Evolutionary conservation across 805 yeast genomes (phyloP), one percentile per base, ranked within the genome.

Genomic region (Schizosaccharomyces lindneri): DNA sequence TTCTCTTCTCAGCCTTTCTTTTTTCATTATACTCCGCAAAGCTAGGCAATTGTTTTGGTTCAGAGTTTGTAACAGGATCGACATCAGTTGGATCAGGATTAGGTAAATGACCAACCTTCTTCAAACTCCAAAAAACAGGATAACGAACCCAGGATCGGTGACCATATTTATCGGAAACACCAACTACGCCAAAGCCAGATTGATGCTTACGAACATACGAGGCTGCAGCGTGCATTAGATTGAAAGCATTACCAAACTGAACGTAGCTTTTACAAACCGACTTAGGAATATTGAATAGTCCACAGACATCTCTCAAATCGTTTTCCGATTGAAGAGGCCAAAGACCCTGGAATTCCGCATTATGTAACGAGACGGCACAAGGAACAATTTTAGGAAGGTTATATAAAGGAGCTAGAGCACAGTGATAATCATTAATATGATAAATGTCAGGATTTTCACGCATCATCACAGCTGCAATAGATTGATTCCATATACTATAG

Each of bases 361-460:
- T 59, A 43, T 43, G 61, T 7, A 59, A 29, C 7, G 61, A 59
- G 15, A 59, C 21, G 4, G 55, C 48, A 43, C 48, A 43, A 4
- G 61, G 61, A 2, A 59, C 43, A 11, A 41, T 51, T n/a, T 9
- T n/a, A 1, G 61, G 61, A 29, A 59, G 61, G 21, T 36, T 39
- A 39, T 59, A 59, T 15, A 59, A 17, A 24, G 61, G 61, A 5
- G 61, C 61, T 15, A 59, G 32, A 17, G 61, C 61, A 5, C 61
- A 55, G n/a, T 59, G 61, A 29, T 59, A 59, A 27, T 59, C 61
- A 48, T 59, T 59, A 7, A 59, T 59, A 59, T 59, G 61, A 43
- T 59, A 59, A 31, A 59, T 19, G 24, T 59, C 61, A 24, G 29
- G 24, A n/a, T 19, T 19, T 19, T 59, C 39, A 31, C 55, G 55